Base-by-base conservation (phyloP, 2,329 filamentous ascomycete species). In the Tolypocladium ophioglossoides region DNA sequence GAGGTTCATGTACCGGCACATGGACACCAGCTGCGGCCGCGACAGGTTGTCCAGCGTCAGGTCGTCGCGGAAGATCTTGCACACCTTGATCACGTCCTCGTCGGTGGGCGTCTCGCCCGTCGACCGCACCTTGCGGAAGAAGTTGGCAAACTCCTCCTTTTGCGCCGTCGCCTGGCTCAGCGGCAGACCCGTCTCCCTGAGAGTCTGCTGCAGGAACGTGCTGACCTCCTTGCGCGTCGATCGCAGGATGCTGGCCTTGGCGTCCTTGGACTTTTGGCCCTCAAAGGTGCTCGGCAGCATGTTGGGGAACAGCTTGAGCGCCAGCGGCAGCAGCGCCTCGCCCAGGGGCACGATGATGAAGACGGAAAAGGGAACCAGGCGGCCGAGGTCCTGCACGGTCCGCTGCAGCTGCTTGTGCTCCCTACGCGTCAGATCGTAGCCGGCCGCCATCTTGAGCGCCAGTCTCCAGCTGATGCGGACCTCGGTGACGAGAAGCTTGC, bases 61-160 rank as follows among this genome's bases (percentile, higher is more conserved):
- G 70, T 99, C 94, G 68, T 99, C 94, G 71, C 94, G 95, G 83
- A 99, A 99, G 60, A 95, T 87, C 79, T 96, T 95, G 84, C 94
- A 97, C 59, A 99, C 92, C 74, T 94, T 96, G 78, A 99, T 95
- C 59, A 99, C 90, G 67, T 99, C 94, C 61, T 91, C 82, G 53
- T 85, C 82, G 5, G 89, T 94, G 1, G 94, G 94, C 48, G 86
- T 79, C 75, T 97, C 92, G 59, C 92, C 94, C 1, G 92, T 96
- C 20, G 89, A 85, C 53, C 94, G 81, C 58, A 97, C 83, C 77
- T 99, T 99, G 68, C 89, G 87, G 85, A 99, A 99, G 74, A 99
- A 99, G 65, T 92, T 89, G 57, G 87, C 81, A 64, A 99, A 99
- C 69, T 97, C 94, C 62, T 96, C 91, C 66, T 86, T 91, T 68